Evolutionary conservation across 345 rosid species (phyloP).

Genomic region (Brassica carinata): DNA sequence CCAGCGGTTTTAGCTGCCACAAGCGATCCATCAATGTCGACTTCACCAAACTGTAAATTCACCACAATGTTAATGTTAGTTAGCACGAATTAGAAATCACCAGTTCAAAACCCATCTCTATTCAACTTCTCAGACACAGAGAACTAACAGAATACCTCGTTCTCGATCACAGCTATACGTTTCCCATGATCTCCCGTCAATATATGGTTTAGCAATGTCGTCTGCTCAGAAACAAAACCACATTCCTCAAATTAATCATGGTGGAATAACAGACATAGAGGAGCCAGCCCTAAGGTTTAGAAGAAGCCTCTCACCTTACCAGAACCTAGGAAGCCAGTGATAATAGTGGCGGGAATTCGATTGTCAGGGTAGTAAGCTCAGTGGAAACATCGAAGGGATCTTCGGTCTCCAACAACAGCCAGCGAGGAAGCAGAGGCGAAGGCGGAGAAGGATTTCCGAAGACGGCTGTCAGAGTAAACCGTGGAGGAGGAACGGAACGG

Average conservation of each 20-base stretch:
- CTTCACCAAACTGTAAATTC: too few species aligned
- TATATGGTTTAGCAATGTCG: slow-evolving; percentile 88
- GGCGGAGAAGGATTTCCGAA: too few species aligned
- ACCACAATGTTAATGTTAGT: too few species aligned
- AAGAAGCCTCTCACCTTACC: slow-evolving; percentile 64
- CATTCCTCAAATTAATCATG: too few species aligned
- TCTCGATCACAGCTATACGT: slow-evolving; percentile 92
- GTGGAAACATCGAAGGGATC: slow-evolving; percentile 45
- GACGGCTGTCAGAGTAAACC: slow-evolving; percentile 36
- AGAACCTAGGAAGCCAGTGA: slow-evolving; percentile 92
- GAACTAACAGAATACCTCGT: slow-evolving; percentile 57
- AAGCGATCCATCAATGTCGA: too few species aligned
- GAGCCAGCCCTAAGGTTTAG: too few species aligned
- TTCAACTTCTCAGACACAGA: background rate
- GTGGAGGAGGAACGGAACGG: slow-evolving; percentile 20
- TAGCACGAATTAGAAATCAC: slow-evolving; percentile 7
- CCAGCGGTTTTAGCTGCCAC: too few species aligned
- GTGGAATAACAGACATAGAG: background rate
- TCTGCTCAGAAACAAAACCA: slow-evolving; percentile 46
- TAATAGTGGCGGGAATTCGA: slow-evolving; percentile 90
- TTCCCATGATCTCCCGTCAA: slow-evolving; percentile 93
- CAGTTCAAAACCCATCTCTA: background rate
- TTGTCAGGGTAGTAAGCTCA: slow-evolving; percentile 66
- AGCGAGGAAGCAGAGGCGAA: slow-evolving; percentile 56
- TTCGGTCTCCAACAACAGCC: slow-evolving; percentile 50